A percentile compares a stretch with the other conserved stretches of the same genome.
These are phyloP conservation scores for Pseudogymnoascus sp. DNA, from an alignment of 2,329 filamentous ascomycete genomes.

Conservation along the genomic window DNA sequence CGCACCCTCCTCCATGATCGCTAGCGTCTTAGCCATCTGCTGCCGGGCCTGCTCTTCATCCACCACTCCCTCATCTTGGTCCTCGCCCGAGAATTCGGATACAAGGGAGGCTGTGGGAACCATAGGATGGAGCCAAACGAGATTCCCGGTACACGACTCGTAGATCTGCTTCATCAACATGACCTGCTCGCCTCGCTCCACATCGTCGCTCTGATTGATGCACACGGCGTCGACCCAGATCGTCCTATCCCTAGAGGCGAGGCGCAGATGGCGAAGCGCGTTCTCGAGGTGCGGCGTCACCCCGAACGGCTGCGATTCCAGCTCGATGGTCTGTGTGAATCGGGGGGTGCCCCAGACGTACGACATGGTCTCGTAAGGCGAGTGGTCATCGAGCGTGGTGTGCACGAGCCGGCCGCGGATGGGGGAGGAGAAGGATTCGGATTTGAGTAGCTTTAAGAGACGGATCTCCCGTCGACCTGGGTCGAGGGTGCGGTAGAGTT, in stretches of 20 bases:
- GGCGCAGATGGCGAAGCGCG: background rate
- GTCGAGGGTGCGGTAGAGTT: background rate
- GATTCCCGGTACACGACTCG: background rate
- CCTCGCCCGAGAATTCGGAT: background rate
- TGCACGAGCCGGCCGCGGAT: background rate
- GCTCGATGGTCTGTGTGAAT: slow-evolving; percentile 5
- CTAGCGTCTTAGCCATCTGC: background rate
- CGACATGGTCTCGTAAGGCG: slow-evolving; percentile 26
- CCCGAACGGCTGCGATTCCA: background rate
- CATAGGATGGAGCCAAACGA: slow-evolving; percentile 12
- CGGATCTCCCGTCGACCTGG: background rate
- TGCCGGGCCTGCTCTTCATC: background rate
- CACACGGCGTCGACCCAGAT: slow-evolving; percentile 12
- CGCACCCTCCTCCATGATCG: background rate
- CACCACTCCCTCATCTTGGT: background rate
- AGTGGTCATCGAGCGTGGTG: background rate
- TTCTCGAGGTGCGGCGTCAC: slow-evolving; percentile 3
- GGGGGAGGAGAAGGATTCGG: background rate
- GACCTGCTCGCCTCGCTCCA: slow-evolving; percentile 13
- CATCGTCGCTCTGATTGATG: slow-evolving; percentile 12
- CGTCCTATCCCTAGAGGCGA: background rate
- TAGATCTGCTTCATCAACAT: slow-evolving; percentile 15
- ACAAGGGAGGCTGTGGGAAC: background rate
- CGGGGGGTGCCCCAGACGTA: slow-evolving; percentile 28
- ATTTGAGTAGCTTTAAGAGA: background rate